Base-by-base conservation (phyloP, 257 asterid species). In the Penstemon newberryi region DNA sequence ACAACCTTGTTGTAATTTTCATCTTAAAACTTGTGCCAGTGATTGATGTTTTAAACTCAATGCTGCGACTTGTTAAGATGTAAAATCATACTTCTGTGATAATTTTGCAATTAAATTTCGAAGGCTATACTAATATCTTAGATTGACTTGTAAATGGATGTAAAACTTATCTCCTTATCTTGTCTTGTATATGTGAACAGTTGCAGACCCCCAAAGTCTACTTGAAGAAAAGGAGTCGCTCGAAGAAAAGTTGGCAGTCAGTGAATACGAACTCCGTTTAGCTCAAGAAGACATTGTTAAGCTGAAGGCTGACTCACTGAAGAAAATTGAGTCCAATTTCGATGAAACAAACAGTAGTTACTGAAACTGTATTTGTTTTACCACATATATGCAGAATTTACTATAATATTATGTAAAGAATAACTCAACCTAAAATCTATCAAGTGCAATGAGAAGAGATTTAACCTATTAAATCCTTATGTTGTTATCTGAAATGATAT, bases 201-300 rank as follows among this genome's bases (percentile, higher is more conserved):
- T 88, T 80, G 91, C 90, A 12, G 99, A 94, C 63, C 96, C 97
- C 66, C 99, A 94, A 79, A 89, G 84, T 77, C 77, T 94, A 73
- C 86, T 85, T 57, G 99, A 94, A 77, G 99, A 91, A 63, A 89
- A 89, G 81, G 95, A 84, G 72, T 73, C 89, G 40, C 80, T 94
- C 55, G 92, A 89, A 83, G 97, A 94, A 76, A 94, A 91, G 71
- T 75, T 91, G 84, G 96, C 97, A 9, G 83, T 94, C 25, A 78
- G 84, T 68, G 96, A 94, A 71, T 94, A 94, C 82, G 99, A 94
- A 78, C 92, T 94, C 53, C 96, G 99, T 74, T 81, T 94, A 78
- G 94, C 96, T 65, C 96, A 89, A 82, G 99, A 94, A 81, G 99
- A 94, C 73, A 72, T 87, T 70, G 65, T 64, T 52, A 87, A 77